Evolutionary conservation across 371 early-diverging fungal species (phyloP), one percentile per base, ranked within the genome.

Genomic region (Mortierella sp.): DNA sequence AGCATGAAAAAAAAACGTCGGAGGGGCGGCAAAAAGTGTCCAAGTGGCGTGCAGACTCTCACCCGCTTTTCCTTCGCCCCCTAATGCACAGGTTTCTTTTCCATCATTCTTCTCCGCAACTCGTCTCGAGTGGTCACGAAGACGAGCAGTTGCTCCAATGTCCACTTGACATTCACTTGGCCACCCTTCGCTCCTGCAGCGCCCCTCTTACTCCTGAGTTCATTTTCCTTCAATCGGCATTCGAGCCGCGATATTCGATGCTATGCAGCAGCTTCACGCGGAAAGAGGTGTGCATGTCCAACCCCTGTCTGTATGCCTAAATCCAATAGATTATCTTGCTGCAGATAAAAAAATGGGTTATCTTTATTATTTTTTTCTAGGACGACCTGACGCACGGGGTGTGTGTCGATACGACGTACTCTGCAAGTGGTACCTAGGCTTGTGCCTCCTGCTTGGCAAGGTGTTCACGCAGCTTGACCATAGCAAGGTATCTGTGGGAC

Each of bases 401-500:
- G 47, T n/a, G n/a, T n/a, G n/a, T n/a, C 22, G n/a, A 47, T 16
- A 48, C 19, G 6, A 48, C 8, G 48, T 48, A 48, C 48, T 2
- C 19, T 58, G 19, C 19, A 6, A 34, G 19, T 31, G 16, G 29
- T 58, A 58, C 34, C 34, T 58, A 58, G 58, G 58, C 66, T 66
- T 66, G 66, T 31, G 68, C 66, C 39, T 70, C 50, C 48, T 80
- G 71, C 39, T 75, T 77, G 43, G 77, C 79, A 43, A 92, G 84
- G 64, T 86, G 88, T 9, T 85, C 88, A 66, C 91, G 91, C 66
- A 98, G 85, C 77, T 93, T 93, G 47, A 90, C 91, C 45, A 98
- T 86, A 10, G 98, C 94, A 73, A 90, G 87, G 77, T 80, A 93
- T 24, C 99, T 87, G 77, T 98, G 98, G 43, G 98, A 98, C 76